These are phyloP conservation scores for Solanum etuberosum DNA, from an alignment of 257 asterid genomes.

Conservation along the genomic window DNA sequence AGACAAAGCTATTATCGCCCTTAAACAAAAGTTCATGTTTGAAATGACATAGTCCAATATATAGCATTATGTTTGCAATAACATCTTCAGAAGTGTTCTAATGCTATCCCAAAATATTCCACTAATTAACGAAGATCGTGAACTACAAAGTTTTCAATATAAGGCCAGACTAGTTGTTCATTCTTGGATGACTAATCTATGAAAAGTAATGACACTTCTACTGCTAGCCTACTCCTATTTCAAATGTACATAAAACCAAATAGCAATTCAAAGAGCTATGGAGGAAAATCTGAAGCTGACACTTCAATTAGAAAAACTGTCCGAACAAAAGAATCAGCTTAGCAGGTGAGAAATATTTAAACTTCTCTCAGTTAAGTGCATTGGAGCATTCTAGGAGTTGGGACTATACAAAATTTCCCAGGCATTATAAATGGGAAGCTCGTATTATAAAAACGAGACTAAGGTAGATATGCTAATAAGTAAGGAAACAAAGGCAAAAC, in stretches of 20 bases:
- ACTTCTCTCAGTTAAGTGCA: not conserved
- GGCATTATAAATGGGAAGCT: not conserved
- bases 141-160: not conserved
- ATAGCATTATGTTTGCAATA: not conserved
- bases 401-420: not conserved
- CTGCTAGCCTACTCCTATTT: not conserved
- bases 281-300: not conserved
- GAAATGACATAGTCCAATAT: not conserved
- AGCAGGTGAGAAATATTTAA: not conserved
- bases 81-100: not conserved
- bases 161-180: not conserved
- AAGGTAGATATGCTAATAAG: not conserved
- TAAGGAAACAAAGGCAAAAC: not conserved
- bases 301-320: not conserved
- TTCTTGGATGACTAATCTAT: not conserved
- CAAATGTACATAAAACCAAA: not conserved
- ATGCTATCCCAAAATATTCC: not conserved
- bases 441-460: not conserved
- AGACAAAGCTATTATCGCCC: not conserved
- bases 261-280: not conserved
- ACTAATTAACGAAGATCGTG: not conserved
- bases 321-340: not conserved
- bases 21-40: not conserved
- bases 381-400: not conserved
- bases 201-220: not conserved